These are phyloP conservation scores for Neofusicoccum sp. DNA, from an alignment of 2,329 filamentous ascomycete species.

Conservation along the genomic window DNA sequence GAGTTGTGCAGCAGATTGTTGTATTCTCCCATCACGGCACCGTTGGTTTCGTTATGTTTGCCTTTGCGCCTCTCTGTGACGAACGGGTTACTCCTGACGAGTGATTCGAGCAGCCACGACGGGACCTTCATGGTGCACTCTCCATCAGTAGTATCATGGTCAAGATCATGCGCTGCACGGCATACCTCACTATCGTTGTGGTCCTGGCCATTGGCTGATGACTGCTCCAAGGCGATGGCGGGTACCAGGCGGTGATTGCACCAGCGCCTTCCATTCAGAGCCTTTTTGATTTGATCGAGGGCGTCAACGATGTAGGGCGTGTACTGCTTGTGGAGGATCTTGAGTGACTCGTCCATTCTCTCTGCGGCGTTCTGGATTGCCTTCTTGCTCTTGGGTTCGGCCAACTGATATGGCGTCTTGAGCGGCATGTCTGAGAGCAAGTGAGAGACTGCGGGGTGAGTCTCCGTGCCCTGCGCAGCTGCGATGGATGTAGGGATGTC, in stretches of 20 bases:
- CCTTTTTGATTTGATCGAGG: not conserved
- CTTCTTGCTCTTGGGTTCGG: not conserved
- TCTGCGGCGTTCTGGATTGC: not conserved
- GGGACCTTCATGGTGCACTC: not conserved
- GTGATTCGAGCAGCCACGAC: not conserved
- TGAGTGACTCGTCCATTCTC: not conserved
- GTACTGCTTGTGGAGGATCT: constrained; percentile 23
- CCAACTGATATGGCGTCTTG: constrained; percentile 42
- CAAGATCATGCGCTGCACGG: not conserved
- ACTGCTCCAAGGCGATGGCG: too few relatives aligned
- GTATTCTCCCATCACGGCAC: too few relatives aligned
- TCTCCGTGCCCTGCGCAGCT: constrained; percentile 57
- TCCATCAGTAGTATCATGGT: not conserved
- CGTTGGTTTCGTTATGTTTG: too few relatives aligned
- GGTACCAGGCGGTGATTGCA: constrained; percentile 21
- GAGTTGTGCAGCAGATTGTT: too few relatives aligned
- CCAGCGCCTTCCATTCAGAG: constrained; percentile 22
- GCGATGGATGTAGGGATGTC: constrained; percentile 71
- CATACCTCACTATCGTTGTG: not conserved
- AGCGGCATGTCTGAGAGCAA: constrained; percentile 48
- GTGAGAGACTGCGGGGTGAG: constrained; percentile 39
- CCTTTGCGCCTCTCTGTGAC: too few relatives aligned
- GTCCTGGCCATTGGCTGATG: constrained; percentile 21
- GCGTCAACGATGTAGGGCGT: constrained; percentile 2
- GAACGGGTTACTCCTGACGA: not conserved